Evolutionary conservation across 2,329 filamentous ascomycete species (phyloP).

Genomic region (Colletotrichum sp.): DNA sequence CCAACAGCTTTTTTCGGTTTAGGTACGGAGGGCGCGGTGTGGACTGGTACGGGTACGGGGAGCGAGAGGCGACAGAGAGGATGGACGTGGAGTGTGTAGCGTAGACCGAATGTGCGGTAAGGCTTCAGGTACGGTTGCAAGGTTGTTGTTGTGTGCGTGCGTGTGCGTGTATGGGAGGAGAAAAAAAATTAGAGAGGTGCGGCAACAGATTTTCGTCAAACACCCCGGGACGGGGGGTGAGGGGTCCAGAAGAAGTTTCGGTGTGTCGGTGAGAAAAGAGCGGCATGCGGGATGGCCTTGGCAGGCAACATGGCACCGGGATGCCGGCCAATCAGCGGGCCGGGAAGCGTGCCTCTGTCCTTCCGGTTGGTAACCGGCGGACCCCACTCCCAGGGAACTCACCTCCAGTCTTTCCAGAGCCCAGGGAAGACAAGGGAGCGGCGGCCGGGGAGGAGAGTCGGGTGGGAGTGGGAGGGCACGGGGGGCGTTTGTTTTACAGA

Average conservation of each 20-base stretch:
- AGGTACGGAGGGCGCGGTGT: neutral
- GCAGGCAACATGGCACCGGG: constrained; percentile 13
- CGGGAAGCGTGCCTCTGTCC: constrained; percentile 4
- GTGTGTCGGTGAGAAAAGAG: constrained; percentile 23
- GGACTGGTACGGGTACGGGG: neutral
- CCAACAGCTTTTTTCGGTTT: constrained; percentile 12
- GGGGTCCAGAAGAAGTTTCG: constrained; percentile 6
- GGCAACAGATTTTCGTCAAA: constrained; percentile 14
- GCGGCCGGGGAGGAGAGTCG: neutral
- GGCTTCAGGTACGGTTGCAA: neutral
- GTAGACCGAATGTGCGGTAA: neutral
- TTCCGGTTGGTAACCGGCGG: constrained; percentile 20
- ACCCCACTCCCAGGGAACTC: neutral
- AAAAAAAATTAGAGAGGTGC: neutral
- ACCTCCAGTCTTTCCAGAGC: neutral
- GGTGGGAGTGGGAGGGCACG: neutral
- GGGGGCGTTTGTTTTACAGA: neutral
- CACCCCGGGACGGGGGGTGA: neutral
- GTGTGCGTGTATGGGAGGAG: neutral
- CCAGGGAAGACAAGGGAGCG: neutral
- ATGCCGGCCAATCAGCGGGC: constrained; percentile 5
- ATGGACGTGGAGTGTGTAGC: neutral
- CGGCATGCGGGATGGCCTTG: constrained; percentile 15
- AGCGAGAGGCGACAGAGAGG: neutral
- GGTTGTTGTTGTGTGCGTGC: neutral